A percentile compares a stretch with the other conserved stretches of the same genome.
These are phyloP conservation scores for Scenedesmus sp. DNA, from an alignment of 163 green algal genomes.

Conservation along the genomic window DNA sequence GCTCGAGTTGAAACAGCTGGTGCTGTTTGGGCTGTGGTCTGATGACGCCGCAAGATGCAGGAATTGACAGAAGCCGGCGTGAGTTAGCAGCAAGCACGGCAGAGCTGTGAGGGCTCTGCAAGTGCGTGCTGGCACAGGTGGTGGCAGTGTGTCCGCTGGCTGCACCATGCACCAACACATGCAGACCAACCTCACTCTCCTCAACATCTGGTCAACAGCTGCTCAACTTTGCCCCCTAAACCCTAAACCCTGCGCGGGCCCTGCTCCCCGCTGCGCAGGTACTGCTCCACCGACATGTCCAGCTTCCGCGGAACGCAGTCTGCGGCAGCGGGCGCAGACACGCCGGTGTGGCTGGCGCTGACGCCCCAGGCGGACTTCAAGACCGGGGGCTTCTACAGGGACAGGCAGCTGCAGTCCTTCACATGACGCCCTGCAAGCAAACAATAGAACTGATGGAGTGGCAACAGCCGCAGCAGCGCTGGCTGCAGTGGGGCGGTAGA, in stretches of 20 bases:
- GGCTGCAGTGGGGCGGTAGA: no score
- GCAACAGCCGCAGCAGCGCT: no score
- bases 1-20: neutral
- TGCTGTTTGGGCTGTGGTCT: neutral
- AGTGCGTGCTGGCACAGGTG: neutral
- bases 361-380: constrained; percentile 32
- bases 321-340: constrained; percentile 69
- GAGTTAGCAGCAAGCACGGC: no score
- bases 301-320: constrained; percentile 59
- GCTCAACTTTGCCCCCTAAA: no score
- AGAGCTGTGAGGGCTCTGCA: neutral
- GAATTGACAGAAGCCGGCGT: neutral
- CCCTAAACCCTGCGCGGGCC: no score
- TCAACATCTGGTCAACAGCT: no score
- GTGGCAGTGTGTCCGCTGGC: neutral
- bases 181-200: no score
- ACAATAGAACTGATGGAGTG: no score
- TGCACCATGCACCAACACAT: neutral
- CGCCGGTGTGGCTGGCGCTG: constrained; percentile 70
- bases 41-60: no score
- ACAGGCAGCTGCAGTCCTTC: constrained; percentile 30
- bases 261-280: constrained; percentile 26
- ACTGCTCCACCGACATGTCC: constrained; percentile 68
- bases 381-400: constrained; percentile 63
- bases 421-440: no score